Conservation (phyloP, 345 rosid genomes). For the Moricandia arvensis region DNA sequence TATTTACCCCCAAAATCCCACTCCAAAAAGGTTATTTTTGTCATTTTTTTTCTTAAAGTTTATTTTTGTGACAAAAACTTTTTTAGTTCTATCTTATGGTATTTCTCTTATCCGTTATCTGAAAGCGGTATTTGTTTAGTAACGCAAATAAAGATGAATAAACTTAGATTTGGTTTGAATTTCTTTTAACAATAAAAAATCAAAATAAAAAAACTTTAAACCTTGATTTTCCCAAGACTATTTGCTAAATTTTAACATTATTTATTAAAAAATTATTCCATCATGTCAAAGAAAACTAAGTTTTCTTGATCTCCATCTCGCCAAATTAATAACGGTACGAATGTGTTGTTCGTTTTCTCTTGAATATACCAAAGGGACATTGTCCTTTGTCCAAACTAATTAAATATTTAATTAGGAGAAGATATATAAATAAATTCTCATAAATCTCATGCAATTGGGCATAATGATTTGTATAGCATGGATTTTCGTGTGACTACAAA, state of each 20-base stretch:
- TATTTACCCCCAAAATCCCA: too few species aligned
- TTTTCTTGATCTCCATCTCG: background rate
- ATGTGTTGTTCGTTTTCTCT: conserved; percentile 26
- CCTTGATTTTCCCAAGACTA: conserved; percentile 22
- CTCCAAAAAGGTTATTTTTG: too few species aligned
- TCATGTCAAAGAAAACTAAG: background rate
- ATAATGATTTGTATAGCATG: conserved; percentile 25
- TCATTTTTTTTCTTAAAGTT: too few species aligned
- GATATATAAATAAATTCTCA: background rate
- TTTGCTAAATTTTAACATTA: conserved; percentile 6
- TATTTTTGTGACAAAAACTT: too few species aligned
- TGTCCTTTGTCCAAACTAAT: background rate
- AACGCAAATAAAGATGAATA: background rate
- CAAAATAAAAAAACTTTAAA: conserved; percentile 27
- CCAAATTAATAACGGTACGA: conserved; percentile 13
- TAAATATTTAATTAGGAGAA: background rate
- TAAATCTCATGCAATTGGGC: conserved; percentile 18
- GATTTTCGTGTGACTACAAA: conserved; percentile 15
- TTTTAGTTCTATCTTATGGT: too few species aligned
- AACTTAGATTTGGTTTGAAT: conserved; percentile 43
- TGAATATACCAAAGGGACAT: conserved; percentile 25
- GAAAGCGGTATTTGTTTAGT: conserved; percentile 10
- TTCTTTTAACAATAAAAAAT: background rate
- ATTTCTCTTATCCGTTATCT: too few species aligned
- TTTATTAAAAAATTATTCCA: background rate